phyloP scores from a whole-genome alignment of 495 filamentous ascomycete species.

The Daldinia childiae region DNA sequence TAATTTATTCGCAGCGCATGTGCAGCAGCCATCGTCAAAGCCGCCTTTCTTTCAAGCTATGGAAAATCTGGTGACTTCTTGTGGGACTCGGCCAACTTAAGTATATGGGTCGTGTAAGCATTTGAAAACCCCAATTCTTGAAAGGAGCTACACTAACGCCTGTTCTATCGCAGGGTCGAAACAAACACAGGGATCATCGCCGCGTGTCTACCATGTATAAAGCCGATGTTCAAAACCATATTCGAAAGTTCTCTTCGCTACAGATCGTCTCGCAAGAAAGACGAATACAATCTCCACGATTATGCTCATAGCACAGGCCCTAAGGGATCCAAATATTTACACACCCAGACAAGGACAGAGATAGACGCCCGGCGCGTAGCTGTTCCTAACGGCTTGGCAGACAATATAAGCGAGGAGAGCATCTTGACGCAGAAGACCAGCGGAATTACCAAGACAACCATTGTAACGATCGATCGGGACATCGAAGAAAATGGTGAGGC shows the following conservation, averaged over 20 bases:
- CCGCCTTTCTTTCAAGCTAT: slow-evolving; percentile 50
- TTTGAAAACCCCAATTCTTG: background rate
- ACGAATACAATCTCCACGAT: slow-evolving; percentile 7
- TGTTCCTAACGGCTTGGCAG: background rate
- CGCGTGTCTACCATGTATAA: slow-evolving; percentile 9
- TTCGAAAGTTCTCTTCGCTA: slow-evolving; percentile 17
- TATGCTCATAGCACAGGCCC: background rate
- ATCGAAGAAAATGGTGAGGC: background rate
- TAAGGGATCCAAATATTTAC: slow-evolving; percentile 8
- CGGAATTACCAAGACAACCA: slow-evolving; percentile 26
- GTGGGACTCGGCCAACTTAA: slow-evolving; percentile 53
- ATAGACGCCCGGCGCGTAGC: background rate
- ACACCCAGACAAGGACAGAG: slow-evolving; percentile 5
- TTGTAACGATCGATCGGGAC: slow-evolving; percentile 12
- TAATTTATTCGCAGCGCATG: slow-evolving; percentile 49
- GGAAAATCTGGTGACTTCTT: slow-evolving; percentile 56
- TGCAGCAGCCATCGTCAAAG: slow-evolving; percentile 59
- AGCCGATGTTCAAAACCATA: slow-evolving; percentile 20
- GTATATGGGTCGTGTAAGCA: slow-evolving; percentile 45
- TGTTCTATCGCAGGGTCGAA: slow-evolving; percentile 5
- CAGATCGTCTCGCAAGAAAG: slow-evolving; percentile 12
- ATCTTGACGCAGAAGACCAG: background rate
- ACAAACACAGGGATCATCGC: slow-evolving; percentile 28
- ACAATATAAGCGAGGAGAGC: slow-evolving; percentile 17
- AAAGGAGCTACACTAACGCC: background rate